A percentile compares a stretch with the other conserved stretches of the same genome.
Conservation (phyloP, 345 rosid genomes). For the Eucalyptus decipiens region DNA sequence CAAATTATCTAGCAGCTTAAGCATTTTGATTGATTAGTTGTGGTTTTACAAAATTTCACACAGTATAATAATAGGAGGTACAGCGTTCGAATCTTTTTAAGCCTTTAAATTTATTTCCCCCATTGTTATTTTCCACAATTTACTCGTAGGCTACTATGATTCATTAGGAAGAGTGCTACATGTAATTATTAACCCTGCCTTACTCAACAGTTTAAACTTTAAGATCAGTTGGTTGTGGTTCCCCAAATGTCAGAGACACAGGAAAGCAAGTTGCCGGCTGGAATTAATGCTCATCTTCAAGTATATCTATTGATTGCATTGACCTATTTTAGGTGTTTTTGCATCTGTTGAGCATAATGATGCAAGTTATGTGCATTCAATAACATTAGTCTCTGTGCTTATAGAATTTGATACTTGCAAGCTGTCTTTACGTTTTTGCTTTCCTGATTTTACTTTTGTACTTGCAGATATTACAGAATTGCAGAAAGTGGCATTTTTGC, state of each 20-base stretch:
- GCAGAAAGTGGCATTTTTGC: slow-evolving; percentile 73
- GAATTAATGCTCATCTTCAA: neutral
- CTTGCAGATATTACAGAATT: slow-evolving; percentile 54
- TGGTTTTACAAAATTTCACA: neutral
- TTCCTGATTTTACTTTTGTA: neutral
- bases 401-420: neutral
- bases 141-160: neutral
- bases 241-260: neutral
- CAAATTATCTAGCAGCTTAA: neutral
- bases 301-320: neutral
- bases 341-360: neutral
- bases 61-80: neutral
- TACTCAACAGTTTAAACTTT: neutral
- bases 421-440: neutral
- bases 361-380: neutral
- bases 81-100: neutral
- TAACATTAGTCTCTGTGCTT: neutral
- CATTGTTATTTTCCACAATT: neutral
- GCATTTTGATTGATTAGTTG: neutral
- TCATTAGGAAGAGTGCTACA: neutral
- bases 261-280: neutral
- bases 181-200: neutral
- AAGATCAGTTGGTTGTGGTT: neutral
- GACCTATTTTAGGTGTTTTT: neutral
- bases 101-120: neutral